Conservation (phyloP, 2,329 filamentous ascomycete species). For the Eurotiales sp. region DNA sequence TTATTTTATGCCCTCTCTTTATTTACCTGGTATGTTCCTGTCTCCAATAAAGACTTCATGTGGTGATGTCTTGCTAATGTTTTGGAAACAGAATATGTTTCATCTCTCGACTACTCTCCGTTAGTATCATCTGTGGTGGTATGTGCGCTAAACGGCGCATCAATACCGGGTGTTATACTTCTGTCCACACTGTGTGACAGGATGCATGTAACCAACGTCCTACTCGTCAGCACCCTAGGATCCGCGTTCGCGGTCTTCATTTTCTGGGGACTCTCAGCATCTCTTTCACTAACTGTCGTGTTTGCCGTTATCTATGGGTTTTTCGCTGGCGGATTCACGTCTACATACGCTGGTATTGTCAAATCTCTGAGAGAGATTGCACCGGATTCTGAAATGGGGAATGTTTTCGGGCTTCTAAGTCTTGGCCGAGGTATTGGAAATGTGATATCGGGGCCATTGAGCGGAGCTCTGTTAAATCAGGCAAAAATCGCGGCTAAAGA, state of each 20-base stretch:
- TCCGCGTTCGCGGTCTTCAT: constrained; percentile 56
- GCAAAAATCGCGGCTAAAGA: background rate
- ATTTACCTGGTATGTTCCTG: constrained; percentile 21
- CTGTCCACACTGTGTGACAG: constrained; percentile 29
- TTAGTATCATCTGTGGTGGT: background rate
- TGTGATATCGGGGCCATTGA: constrained; percentile 12
- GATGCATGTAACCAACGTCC: constrained; percentile 27
- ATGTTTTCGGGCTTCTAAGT: constrained; percentile 11
- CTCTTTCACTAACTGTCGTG: constrained; percentile 49
- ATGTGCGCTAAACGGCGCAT: constrained; percentile 19
- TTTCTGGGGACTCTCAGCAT: constrained; percentile 57
- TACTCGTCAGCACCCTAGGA: constrained; percentile 51
- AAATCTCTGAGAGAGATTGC: background rate
- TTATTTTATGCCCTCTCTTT: constrained; percentile 36
- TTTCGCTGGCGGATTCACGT: constrained; percentile 62
- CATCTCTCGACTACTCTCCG: background rate
- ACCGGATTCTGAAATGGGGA: constrained; percentile 7
- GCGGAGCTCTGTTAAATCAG: constrained; percentile 6
- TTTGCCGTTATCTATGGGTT: constrained; percentile 63
- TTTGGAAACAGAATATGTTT: background rate
- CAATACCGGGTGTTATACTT: constrained; percentile 31
- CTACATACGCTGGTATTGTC: constrained; percentile 56
- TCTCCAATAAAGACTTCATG: background rate
- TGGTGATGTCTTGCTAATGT: background rate
- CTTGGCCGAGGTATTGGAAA: constrained; percentile 10